Evolutionary conservation across 1,284 basidiomycete genomes (phyloP).

Genomic region (Fomitopsis palustris): DNA sequence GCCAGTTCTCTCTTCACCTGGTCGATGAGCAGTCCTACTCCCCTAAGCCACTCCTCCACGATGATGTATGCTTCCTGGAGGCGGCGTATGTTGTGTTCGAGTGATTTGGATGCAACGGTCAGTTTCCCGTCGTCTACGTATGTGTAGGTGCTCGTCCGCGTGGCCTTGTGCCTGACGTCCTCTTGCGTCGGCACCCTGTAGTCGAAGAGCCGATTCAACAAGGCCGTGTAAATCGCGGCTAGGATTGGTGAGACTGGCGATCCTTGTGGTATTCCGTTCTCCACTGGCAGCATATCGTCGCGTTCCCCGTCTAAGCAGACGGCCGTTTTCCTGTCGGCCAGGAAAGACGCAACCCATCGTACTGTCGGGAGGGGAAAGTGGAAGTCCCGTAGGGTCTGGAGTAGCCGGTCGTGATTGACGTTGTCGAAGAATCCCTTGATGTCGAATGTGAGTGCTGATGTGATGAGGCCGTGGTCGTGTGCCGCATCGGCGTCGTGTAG

Average conservation of each 20-base stretch:
- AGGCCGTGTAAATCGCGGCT: background rate
- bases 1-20: conserved; percentile 1
- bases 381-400: background rate
- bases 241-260: conserved; percentile 3
- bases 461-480: background rate
- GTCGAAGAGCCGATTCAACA: background rate
- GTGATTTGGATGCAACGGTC: background rate
- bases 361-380: background rate
- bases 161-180: background rate
- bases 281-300: background rate
- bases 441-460: too few species aligned
- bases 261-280: conserved; percentile 1
- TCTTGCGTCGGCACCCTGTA: background rate
- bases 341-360: conserved; percentile 1
- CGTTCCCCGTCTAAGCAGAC: conserved; percentile 1
- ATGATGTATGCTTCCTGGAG: background rate
- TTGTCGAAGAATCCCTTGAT: conserved; percentile 10
- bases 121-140: conserved; percentile 9
- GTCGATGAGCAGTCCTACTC: conserved; percentile 1
- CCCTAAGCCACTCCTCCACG: background rate
- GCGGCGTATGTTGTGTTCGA: conserved; percentile 1
- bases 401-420: background rate
- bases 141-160: background rate
- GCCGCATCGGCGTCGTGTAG: conserved; percentile 3
- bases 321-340: background rate